These are phyloP conservation scores for Paramecium pentaurelia DNA, from an alignment of 73 alveolate species.

Conservation along the genomic window DNA sequence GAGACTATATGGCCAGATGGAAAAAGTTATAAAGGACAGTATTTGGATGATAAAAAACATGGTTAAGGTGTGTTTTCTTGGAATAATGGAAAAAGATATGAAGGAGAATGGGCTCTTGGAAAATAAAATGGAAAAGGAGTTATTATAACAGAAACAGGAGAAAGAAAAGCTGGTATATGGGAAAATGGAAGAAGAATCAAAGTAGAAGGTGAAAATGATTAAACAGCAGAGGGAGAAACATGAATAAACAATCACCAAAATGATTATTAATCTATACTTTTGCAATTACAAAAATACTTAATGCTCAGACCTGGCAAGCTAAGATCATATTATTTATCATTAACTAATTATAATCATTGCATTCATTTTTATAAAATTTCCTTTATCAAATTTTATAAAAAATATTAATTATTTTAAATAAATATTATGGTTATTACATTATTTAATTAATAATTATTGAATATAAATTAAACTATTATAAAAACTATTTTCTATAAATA, in stretches of 20 bases:
- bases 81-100: slow-evolving; percentile 77
- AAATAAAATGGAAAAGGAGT: slow-evolving; percentile 79
- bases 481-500: too few species aligned
- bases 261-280: not conserved
- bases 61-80: slow-evolving; percentile 72
- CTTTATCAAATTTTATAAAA: not conserved
- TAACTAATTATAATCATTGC: not conserved
- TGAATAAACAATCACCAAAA: not conserved
- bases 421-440: not conserved
- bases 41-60: slow-evolving; percentile 69
- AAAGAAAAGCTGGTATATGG: slow-evolving; percentile 3
- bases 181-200: slow-evolving; percentile 25
- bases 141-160: not conserved
- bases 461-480: not conserved
- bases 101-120: slow-evolving; percentile 77
- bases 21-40: slow-evolving; percentile 69
- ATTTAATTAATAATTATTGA: not conserved
- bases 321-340: not conserved
- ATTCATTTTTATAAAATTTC: not conserved
- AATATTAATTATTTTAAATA: not conserved
- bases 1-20: slow-evolving; percentile 76
- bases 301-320: not conserved
- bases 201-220: slow-evolving; percentile 9
- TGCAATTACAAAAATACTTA: not conserved
- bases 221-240: slow-evolving; percentile 8